These are phyloP conservation scores for Trichoderma breve DNA, from an alignment of 2,329 filamentous ascomycete genomes.

Conservation along the genomic window DNA sequence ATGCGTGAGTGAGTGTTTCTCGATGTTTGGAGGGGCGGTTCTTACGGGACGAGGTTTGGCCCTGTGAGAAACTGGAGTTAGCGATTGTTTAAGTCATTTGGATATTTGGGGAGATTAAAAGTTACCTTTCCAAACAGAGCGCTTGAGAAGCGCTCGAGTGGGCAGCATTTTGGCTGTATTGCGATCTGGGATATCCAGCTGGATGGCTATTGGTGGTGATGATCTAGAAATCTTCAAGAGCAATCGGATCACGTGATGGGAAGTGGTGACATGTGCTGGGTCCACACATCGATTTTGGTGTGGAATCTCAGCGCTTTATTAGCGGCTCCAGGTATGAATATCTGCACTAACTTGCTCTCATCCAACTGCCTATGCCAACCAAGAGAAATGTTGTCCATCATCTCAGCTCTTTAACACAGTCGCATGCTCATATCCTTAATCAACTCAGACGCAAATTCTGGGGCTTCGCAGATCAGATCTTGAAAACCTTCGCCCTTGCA, in stretches of 20 bases:
- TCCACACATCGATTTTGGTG: background rate
- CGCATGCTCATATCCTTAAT: background rate
- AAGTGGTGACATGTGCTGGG: background rate
- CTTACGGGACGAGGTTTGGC: slow-evolving; percentile 55
- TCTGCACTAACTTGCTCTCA: background rate
- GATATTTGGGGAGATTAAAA: background rate
- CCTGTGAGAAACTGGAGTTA: slow-evolving; percentile 35
- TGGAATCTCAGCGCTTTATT: background rate
- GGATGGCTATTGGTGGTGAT: background rate
- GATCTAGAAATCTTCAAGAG: slow-evolving; percentile 16
- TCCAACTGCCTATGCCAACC: background rate
- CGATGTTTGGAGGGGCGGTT: slow-evolving; percentile 5
- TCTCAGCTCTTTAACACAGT: background rate
- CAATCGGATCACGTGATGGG: slow-evolving; percentile 8
- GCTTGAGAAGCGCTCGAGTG: slow-evolving; percentile 65
- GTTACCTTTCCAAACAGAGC: slow-evolving; percentile 85
- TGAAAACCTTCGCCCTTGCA: background rate
- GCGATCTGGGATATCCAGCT: background rate
- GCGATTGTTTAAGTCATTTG: background rate
- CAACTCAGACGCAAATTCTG: background rate
- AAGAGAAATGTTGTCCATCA: background rate
- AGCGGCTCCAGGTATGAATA: too few relatives aligned
- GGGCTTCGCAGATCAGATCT: background rate
- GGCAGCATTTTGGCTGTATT: slow-evolving; percentile 57
- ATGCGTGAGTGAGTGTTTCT: background rate